phyloP scores from a whole-genome alignment of 768 basidiomycete species.

The Mycena galericulata region DNA sequence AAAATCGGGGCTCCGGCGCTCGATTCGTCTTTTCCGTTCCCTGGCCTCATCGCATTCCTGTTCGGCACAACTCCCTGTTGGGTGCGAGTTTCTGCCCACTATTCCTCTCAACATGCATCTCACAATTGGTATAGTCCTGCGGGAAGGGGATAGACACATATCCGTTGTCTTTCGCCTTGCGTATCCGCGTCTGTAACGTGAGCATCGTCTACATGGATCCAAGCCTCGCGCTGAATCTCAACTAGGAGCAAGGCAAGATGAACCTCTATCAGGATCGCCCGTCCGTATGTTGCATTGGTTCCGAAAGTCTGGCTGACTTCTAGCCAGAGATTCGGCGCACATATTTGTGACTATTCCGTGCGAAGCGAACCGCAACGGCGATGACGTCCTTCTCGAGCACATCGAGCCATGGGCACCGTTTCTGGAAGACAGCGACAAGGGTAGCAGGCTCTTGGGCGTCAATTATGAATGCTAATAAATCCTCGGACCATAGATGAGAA shows the following conservation, averaged over 20 bases:
- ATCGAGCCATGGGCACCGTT: conserved; percentile 3
- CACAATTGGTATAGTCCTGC: neutral
- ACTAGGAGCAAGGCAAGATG: neutral
- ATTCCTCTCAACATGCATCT: neutral
- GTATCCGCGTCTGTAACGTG: neutral
- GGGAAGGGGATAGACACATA: neutral
- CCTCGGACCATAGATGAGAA: neutral
- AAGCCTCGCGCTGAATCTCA: neutral
- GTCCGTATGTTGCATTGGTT: neutral
- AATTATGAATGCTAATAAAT: too few species aligned
- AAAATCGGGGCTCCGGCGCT: neutral
- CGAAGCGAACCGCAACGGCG: neutral
- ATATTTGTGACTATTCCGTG: neutral
- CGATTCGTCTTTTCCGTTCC: neutral
- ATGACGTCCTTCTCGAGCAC: neutral
- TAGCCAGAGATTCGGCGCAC: neutral
- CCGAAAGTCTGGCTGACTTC: neutral
- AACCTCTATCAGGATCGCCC: neutral
- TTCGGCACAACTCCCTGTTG: neutral
- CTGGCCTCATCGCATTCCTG: neutral
- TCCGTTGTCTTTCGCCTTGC: neutral
- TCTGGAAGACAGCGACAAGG: neutral
- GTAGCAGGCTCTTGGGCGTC: neutral
- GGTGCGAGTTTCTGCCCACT: neutral
- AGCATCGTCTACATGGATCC: neutral